phyloP scores from a whole-genome alignment of 2,329 filamentous ascomycete genomes.

The Penicillium sp. region DNA sequence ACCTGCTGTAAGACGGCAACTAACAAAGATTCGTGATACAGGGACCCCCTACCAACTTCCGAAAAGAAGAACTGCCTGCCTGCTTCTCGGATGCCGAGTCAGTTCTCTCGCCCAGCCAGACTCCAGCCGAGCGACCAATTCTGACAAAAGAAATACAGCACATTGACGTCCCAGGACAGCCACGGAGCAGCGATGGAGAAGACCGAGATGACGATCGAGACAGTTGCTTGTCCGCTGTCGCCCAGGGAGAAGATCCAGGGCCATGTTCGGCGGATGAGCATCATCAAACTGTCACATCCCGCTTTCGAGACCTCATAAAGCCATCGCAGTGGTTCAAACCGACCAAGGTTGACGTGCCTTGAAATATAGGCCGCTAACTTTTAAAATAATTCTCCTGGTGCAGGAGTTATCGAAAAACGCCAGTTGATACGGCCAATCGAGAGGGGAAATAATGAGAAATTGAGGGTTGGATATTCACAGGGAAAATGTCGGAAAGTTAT shows the following conservation, averaged over 20 bases:
- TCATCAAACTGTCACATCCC: constrained; percentile 28
- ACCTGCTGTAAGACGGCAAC: background rate
- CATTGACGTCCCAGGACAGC: constrained; percentile 39
- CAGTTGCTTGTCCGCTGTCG: constrained; percentile 31
- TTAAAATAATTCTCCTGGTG: constrained; percentile 4
- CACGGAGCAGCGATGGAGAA: constrained; percentile 35
- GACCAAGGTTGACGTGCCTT: background rate
- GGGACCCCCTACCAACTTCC: constrained; percentile 49
- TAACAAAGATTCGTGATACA: constrained; percentile 27
- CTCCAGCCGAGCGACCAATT: constrained; percentile 22
- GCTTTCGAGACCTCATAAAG: constrained; percentile 24
- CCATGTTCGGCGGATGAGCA: constrained; percentile 36
- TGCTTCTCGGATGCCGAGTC: constrained; percentile 46
- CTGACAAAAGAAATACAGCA: constrained; percentile 37
- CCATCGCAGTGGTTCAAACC: constrained; percentile 17
- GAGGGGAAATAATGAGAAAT: constrained; percentile 2
- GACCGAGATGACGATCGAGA: constrained; percentile 28
- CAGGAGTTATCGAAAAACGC: background rate
- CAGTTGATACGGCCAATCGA: background rate
- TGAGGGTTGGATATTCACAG: constrained; percentile 31
- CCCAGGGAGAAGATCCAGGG: constrained; percentile 33
- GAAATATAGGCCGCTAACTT: constrained; percentile 7
- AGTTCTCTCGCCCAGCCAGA: constrained; percentile 28
- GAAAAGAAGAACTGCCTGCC: constrained; percentile 46
- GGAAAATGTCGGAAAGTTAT: constrained; percentile 51